These are phyloP conservation scores for Cytospora paraplurivora DNA, from an alignment of 2,329 filamentous ascomycete genomes.

Conservation along the genomic window DNA sequence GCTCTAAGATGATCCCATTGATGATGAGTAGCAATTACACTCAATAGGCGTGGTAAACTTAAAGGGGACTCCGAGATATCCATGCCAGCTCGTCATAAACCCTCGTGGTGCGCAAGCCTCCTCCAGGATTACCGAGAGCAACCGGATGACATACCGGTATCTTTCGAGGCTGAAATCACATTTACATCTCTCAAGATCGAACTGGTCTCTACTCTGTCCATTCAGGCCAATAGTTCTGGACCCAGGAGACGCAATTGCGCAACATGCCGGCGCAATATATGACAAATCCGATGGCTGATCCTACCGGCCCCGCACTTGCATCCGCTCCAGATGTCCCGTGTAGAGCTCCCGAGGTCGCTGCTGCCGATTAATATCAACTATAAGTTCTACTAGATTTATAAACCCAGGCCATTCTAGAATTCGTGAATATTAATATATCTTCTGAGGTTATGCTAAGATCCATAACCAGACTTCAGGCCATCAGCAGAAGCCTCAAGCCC, in stretches of 20 bases:
- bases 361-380: background rate
- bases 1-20: too few species aligned
- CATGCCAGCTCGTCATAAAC: too few species aligned
- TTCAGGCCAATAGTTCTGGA: background rate
- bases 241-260: background rate
- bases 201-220: too few species aligned
- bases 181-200: background rate
- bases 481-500: slow-evolving; percentile 24
- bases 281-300: background rate
- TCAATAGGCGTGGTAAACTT: too few species aligned
- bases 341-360: background rate
- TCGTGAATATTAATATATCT: background rate
- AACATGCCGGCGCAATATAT: background rate
- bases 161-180: background rate
- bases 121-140: too few species aligned
- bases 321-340: background rate
- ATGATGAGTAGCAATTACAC: too few species aligned
- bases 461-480: slow-evolving; percentile 22
- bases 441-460: slow-evolving; percentile 17
- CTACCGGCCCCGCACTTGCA: slow-evolving; percentile 14
- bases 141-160: too few species aligned
- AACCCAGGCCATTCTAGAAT: background rate
- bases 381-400: background rate
- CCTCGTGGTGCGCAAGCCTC: too few species aligned
- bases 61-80: too few species aligned